Evolutionary conservation across 805 yeast genomes (phyloP), one percentile per base, ranked within the genome.

Genomic region (Clavispora carvajalis): DNA sequence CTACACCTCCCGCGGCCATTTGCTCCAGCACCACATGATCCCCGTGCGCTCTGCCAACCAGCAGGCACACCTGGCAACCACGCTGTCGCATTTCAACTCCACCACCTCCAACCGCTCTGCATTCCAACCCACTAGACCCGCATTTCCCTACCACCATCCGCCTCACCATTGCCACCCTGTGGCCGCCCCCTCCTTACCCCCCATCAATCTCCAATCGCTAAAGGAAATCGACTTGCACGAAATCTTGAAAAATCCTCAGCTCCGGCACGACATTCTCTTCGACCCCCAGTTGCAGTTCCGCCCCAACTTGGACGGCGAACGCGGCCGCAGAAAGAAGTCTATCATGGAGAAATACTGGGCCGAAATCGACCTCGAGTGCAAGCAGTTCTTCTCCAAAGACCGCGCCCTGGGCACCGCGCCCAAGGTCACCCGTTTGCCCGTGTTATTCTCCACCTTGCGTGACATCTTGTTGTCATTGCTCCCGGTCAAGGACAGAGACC

Each of bases 251-350:
- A 90, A 90, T 62, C 96, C 96, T 3, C 96, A 88, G 59, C 69
- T 90, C 41, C 76, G 98, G 48, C 98, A 90, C 61, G 98, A 91
- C 59, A 86, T 91, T 39, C 72, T 88, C 11, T 90, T 90, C 58
- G 96, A 90, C 65, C 95, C 96, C 13, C 86, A 85, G 55, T 69
- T 90, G 44, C 96, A 89, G 66, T 87, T 90, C 61, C 76, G 97
- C 58, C 95, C 95, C 22, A 86, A 87, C 55, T 67, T 89, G 49
- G 96, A 86, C 59, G 95, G 95, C 38, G 97, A 90, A 63, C 70
- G 96, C 38, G 95, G 95, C 21, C 74, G 80, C 44, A 74, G 89
- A 40, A 87, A 89, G 72, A 82, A 79, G 62, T 61, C 73, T 42
- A 71, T 82, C 33, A 82, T 88, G 36, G 95, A 87, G 57, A 80